These are phyloP conservation scores for Apiospora pterosperma DNA, from an alignment of 2,329 filamentous ascomycete species.

Conservation along the genomic window DNA sequence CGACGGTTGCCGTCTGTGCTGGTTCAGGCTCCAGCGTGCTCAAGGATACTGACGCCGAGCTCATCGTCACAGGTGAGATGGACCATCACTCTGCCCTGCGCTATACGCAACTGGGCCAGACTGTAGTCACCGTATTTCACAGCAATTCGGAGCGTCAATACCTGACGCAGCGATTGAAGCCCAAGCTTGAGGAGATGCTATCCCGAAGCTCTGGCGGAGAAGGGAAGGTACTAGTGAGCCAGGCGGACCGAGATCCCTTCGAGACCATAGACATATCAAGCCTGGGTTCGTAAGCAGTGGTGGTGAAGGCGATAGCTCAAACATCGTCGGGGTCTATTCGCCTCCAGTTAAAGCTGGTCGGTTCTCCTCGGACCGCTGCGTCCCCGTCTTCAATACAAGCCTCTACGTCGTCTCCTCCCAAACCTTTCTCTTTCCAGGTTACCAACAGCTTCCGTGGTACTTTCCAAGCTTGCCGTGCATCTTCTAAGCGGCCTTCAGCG, in stretches of 20 bases:
- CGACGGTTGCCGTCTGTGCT: slow-evolving; percentile 80
- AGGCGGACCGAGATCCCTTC: slow-evolving; percentile 83
- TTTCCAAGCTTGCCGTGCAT: slow-evolving; percentile 57
- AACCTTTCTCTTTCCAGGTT: slow-evolving; percentile 50
- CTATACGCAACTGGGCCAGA: slow-evolving; percentile 78
- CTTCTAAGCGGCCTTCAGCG: slow-evolving; percentile 54
- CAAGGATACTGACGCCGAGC: slow-evolving; percentile 65
- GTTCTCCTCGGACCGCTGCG: slow-evolving; percentile 36
- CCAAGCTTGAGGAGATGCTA: slow-evolving; percentile 59
- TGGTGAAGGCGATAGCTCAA: slow-evolving; percentile 6
- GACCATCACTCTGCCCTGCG: slow-evolving; percentile 88
- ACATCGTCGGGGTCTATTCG: slow-evolving; percentile 14
- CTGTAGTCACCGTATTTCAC: slow-evolving; percentile 84
- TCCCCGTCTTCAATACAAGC: slow-evolving; percentile 53
- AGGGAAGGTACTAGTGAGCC: slow-evolving; percentile 68
- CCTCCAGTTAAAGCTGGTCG: slow-evolving; percentile 23
- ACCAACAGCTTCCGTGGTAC: slow-evolving; percentile 48
- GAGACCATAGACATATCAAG: slow-evolving; percentile 60
- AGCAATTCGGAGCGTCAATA: slow-evolving; percentile 90
- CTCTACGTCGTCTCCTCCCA: slow-evolving; percentile 54
- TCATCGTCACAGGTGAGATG: slow-evolving; percentile 90
- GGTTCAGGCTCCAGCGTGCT: slow-evolving; percentile 82
- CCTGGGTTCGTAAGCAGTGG: slow-evolving; percentile 19
- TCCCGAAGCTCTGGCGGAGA: slow-evolving; percentile 40
- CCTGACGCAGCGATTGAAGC: slow-evolving; percentile 66